Base-by-base conservation (phyloP, 352 stramenopile species). In the Phytopythium boreale region DNA sequence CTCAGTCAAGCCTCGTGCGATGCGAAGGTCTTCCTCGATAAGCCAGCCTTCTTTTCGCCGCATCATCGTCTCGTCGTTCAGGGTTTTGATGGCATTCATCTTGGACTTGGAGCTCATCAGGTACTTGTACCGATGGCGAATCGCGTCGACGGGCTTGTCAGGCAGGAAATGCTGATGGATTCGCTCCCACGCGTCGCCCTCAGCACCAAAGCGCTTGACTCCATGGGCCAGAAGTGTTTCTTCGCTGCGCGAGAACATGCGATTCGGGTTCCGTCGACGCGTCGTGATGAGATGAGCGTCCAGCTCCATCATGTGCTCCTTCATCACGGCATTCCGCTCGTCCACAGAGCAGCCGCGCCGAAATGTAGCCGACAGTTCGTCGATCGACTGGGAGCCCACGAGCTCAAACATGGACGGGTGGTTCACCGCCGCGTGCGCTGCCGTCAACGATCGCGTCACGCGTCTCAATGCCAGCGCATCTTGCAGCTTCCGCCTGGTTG, bases 321-420 rank as follows among this genome's bases (percentile, higher is more conserved):
- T 71, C 49, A 95, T 74, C 2, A 59, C 61, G 22, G 70, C 59
- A 63, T 88, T 78, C 22, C 83, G 80, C 9, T 90, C 81, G 44
- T 74, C 56, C 5, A 92, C 44, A 0, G 69, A 80, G 34, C 81
- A 92, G 1, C 68, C 67, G 22, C 61, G 67, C 5, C 61, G 68
- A 62, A 93, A 90, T 2, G 41, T 58, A 12, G 68, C 63, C 1
- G 77, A 79, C 11, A 95, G 59, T n/a, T 87, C 64, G 15, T 88
- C 75, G 1, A 90, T 65, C 0, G 79, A 73, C 50, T 90, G 79
- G 0, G 84, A 84, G 4, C 82, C 82, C 2, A 93, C 80, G 56
- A 95, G 69, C 51, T 95, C 87, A 67, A 94, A 95, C 84, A 95
- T 95, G 9, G 85, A 94, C 20, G 87, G 87, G 50, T 93, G 84